Evolutionary conservation across 768 basidiomycete species (phyloP).

Genomic region (Leucocoprinus birnbaumii): DNA sequence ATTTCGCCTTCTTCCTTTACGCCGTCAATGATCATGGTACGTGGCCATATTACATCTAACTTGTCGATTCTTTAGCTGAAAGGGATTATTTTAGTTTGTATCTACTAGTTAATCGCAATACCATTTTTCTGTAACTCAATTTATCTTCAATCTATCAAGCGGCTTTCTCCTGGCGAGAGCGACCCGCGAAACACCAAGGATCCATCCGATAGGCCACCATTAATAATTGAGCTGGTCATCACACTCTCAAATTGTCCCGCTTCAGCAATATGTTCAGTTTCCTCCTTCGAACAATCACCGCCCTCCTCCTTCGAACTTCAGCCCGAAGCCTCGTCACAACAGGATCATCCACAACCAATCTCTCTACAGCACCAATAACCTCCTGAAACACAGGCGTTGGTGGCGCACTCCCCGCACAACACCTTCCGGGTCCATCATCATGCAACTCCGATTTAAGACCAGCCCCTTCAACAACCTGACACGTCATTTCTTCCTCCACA

Average conservation of each 20-base stretch:
- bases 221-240: not conserved
- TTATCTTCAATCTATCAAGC: not conserved
- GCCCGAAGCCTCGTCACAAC: no score
- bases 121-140: not conserved
- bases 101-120: conserved; percentile 7
- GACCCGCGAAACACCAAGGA: not conserved
- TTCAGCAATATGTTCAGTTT: not conserved
- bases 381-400: no score
- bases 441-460: no score
- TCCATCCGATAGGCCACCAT: not conserved
- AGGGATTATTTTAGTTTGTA: conserved; percentile 1
- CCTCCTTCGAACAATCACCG: not conserved
- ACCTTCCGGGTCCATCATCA: not conserved
- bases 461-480: no score
- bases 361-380: no score
- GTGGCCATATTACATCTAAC: not conserved
- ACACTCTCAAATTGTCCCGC: not conserved
- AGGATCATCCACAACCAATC: no score
- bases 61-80: not conserved
- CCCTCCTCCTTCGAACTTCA: not conserved
- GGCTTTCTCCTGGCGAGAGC: not conserved
- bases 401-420: no score
- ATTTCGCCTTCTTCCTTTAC: not conserved
- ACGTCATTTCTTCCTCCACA: no score
- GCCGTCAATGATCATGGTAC: conserved; percentile 9